Evolutionary conservation across 2,329 filamentous ascomycete species (phyloP), one percentile per base, ranked within the genome.

Genomic region (Pestalotiopsis fici): DNA sequence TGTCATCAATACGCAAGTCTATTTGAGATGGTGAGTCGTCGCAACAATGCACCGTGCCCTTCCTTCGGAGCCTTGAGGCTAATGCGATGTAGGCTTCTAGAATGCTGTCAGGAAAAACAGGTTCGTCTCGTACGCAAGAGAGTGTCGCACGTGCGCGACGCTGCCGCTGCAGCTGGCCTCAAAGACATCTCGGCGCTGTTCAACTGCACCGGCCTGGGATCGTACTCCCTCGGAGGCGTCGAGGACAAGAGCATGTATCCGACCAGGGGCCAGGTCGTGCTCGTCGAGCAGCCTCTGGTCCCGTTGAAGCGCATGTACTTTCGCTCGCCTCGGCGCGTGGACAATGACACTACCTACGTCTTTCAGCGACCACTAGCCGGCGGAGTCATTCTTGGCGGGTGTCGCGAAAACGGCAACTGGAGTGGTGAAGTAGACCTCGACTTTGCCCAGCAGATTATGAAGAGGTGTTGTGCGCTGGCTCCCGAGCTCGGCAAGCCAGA

Each of bases 271-370:
- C 76, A 78, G 70, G 74, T 75, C 3, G 65, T 79, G 15, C 70
- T 79, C 0, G 75, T 79, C 6, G 79, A 82, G 21, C 77, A 80
- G n/a, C 81, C 82, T 0, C 75, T 76, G 13, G 68, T 65, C 0
- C 79, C 79, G 4, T 74, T 84, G 15, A 66, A 71, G 25, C 74
- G 76, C 67, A 84, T 84, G 81, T 78, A 79, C 66, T 78, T 83
- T 70, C 79, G 81, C 43, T 78, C 78, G 0, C 81, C 80, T 2
- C 76, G 78, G 31, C 77, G 82, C 28, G 75, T 82, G 15, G 79
- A 82, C 64, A 79, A 78, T 23, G 77, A 80, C 21, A 80, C 78
- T 0, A 81, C 82, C 0, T 83, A 84, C 66, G 75, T 85, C 6
- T 83, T 85, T 68, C 82, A 81, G 3, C 75, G 83, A 2, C 76